These are phyloP conservation scores for Penicillium sp. DNA, from an alignment of 2,329 filamentous ascomycete genomes.

Conservation along the genomic window DNA sequence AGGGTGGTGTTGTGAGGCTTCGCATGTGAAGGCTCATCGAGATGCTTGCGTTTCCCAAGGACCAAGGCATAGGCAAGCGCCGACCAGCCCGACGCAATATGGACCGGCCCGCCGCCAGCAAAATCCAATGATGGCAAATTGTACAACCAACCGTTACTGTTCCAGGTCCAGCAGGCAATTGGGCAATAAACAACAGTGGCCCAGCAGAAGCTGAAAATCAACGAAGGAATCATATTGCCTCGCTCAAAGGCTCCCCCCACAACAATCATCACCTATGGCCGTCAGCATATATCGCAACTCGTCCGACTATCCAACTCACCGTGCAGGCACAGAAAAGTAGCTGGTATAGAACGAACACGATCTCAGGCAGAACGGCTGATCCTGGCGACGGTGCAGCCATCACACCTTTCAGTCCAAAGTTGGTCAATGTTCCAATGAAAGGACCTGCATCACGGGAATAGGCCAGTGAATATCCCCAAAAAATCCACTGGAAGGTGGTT, in stretches of 20 bases:
- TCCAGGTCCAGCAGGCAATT: conserved; percentile 78
- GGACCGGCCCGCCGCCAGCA: conserved; percentile 73
- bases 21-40: conserved; percentile 52
- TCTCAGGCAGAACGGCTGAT: conserved; percentile 60
- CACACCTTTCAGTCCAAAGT: conserved; percentile 64
- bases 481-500: conserved; percentile 58
- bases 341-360: conserved; percentile 67
- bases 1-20: conserved; percentile 72
- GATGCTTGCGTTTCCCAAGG: conserved; percentile 67
- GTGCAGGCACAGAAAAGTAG: conserved; percentile 59
- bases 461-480: conserved; percentile 64
- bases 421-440: conserved; percentile 64
- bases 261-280: conserved; percentile 58
- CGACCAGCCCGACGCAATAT: conserved; percentile 71
- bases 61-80: conserved; percentile 73
- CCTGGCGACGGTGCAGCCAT: conserved; percentile 62
- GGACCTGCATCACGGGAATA: conserved; percentile 61
- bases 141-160: conserved; percentile 70
- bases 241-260: conserved; percentile 65
- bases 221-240: conserved; percentile 63
- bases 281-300: background rate
- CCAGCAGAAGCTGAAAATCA: conserved; percentile 73
- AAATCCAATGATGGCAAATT: conserved; percentile 71
- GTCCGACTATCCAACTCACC: conserved; percentile 19
- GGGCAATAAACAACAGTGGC: conserved; percentile 71